Conservation (phyloP, 257 asterid genomes). For the Ophiorrhiza pumila region DNA sequence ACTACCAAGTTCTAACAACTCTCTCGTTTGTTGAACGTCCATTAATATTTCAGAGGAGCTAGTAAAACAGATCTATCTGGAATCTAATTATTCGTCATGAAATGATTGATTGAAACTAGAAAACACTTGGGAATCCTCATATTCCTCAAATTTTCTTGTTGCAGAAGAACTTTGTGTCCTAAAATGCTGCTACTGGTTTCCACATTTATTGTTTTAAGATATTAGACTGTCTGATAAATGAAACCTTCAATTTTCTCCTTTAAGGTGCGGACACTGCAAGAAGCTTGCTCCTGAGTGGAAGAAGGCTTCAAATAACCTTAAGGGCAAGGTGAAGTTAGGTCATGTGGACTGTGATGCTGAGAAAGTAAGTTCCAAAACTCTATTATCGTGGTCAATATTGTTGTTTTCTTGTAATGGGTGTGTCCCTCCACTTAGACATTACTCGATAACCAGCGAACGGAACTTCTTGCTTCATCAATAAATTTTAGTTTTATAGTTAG, state of each 20-base stretch:
- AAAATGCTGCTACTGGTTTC: not conserved
- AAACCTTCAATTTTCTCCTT: not conserved
- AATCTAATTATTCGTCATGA: not conserved
- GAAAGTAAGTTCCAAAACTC: slow-evolving; percentile 48
- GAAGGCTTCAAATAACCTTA: slow-evolving; percentile 85
- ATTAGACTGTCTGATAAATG: not conserved
- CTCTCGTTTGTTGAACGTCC: not conserved
- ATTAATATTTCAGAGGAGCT: not conserved
- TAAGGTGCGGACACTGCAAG: slow-evolving; percentile 99
- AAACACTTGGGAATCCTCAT: not conserved
- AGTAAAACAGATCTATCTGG: no score
- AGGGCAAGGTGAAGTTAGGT: slow-evolving; percentile 94
- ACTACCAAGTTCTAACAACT: not conserved
- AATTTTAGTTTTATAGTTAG: not conserved
- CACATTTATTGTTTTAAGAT: not conserved
- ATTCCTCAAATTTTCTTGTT: not conserved
- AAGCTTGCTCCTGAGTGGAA: slow-evolving; percentile 99
- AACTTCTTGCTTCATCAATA: not conserved
- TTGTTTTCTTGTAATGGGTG: not conserved
- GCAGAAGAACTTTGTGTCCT: no score
- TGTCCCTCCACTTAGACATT: not conserved
- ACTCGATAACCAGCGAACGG: not conserved
- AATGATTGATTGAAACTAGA: not conserved
- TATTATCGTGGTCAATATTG: not conserved
- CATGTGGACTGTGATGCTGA: slow-evolving; percentile 96